Percentiles rank a stretch among this genome's conserved stretches.
Evolutionary conservation across 2,329 filamentous ascomycete genomes (phyloP).

Genomic region (Thelonectria blattea): DNA sequence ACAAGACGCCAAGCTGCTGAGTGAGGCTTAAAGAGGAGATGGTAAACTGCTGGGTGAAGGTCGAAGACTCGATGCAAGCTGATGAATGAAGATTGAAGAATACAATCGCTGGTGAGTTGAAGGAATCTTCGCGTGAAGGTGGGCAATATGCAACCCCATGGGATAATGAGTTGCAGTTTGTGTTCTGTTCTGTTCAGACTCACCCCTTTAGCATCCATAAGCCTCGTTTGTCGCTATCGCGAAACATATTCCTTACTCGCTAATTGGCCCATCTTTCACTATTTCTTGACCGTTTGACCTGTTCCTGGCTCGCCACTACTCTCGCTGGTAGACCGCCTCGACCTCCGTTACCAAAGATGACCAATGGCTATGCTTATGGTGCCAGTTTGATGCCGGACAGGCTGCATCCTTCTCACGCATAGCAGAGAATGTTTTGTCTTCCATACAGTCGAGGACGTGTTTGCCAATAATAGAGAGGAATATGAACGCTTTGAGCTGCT

Average conservation of each 20-base stretch:
- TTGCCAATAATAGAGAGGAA: slow-evolving; percentile 27
- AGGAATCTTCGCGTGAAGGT: too few relatives aligned
- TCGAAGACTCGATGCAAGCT: too few relatives aligned
- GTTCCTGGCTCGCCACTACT: slow-evolving; percentile 8
- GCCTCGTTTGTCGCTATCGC: too few relatives aligned
- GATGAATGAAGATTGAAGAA: too few relatives aligned
- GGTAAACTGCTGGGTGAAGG: too few relatives aligned
- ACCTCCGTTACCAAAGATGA: slow-evolving; percentile 22
- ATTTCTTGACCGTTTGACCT: slow-evolving; percentile 15
- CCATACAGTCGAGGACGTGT: slow-evolving; percentile 16
- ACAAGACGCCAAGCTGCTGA: too few relatives aligned
- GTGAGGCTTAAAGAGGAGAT: too few relatives aligned
- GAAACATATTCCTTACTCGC: not conserved
- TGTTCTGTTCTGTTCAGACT: too few relatives aligned
- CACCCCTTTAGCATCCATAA: too few relatives aligned
- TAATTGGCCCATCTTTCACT: not conserved
- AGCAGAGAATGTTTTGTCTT: slow-evolving; percentile 8
- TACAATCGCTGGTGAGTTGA: too few relatives aligned
- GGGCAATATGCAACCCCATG: too few relatives aligned
- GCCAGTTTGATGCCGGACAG: not conserved
- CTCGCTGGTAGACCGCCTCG: slow-evolving; percentile 21
- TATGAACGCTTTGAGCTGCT: slow-evolving; percentile 24
- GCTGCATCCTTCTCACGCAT: slow-evolving; percentile 20
- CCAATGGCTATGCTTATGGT: slow-evolving; percentile 2
- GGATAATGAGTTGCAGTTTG: too few relatives aligned